phyloP scores from a whole-genome alignment of 2,329 filamentous ascomycete species.

The Fusarium sp. region DNA sequence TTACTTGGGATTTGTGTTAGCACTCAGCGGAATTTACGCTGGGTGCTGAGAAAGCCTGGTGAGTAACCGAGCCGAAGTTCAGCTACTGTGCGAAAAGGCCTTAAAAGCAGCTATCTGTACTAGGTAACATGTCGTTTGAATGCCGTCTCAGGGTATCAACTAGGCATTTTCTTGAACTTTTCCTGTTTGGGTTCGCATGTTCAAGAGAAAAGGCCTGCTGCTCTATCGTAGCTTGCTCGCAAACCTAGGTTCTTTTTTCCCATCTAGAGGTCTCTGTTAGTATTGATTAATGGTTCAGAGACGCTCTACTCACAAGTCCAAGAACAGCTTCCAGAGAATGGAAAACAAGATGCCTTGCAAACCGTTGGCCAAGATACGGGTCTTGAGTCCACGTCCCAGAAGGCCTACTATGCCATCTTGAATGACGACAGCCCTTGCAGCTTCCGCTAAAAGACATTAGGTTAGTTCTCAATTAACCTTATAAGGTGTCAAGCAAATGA shows the following conservation, averaged over 20 bases:
- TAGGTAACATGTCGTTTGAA: too few relatives aligned
- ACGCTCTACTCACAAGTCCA: slow-evolving; percentile 59
- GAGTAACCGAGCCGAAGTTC: too few relatives aligned
- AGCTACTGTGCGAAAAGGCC: too few relatives aligned
- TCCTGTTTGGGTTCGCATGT: not conserved
- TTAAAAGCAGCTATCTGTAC: too few relatives aligned
- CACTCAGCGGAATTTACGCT: too few relatives aligned
- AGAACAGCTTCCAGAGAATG: slow-evolving; percentile 65
- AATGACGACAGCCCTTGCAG: slow-evolving; percentile 57
- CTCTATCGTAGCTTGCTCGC: too few relatives aligned
- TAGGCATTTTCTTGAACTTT: not conserved
- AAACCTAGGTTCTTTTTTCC: slow-evolving; percentile 13
- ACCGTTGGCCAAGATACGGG: slow-evolving; percentile 64
- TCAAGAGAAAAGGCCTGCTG: too few relatives aligned
- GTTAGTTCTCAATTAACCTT: not conserved
- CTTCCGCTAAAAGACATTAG: slow-evolving; percentile 54
- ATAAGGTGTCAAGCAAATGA: too few relatives aligned
- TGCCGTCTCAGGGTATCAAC: too few relatives aligned
- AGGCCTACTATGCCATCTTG: slow-evolving; percentile 61
- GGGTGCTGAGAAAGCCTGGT: too few relatives aligned
- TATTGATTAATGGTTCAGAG: fast-evolving
- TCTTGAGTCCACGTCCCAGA: slow-evolving; percentile 62
- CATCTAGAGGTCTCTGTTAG: not conserved
- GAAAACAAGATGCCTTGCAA: slow-evolving; percentile 64
- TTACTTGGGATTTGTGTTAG: too few relatives aligned